Conservation (phyloP, 192 early-diverging fungal genomes). For the Coemansia sp. region DNA sequence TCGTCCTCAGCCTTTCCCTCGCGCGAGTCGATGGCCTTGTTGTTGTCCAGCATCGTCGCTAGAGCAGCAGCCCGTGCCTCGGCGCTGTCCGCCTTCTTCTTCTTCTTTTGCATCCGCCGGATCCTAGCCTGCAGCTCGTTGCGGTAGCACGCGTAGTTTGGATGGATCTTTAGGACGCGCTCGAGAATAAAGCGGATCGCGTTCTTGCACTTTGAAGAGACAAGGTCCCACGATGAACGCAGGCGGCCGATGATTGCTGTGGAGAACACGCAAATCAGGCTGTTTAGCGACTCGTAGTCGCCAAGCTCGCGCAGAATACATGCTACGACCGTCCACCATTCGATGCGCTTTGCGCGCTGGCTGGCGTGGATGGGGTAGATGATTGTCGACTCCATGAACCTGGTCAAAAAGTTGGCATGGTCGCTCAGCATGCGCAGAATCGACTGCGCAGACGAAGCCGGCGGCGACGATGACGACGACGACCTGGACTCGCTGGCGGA, state of each 20-base stretch:
- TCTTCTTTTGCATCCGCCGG: conserved; percentile 18
- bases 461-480: not conserved
- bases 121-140: conserved; percentile 42
- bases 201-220: conserved; percentile 25
- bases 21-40: not conserved
- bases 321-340: conserved; percentile 45
- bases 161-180: conserved; percentile 44
- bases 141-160: conserved; percentile 46
- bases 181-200: conserved; percentile 46
- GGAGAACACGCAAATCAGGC: conserved; percentile 47
- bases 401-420: conserved; percentile 49
- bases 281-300: conserved; percentile 53
- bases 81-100: not conserved
- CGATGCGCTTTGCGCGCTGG: conserved; percentile 42
- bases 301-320: conserved; percentile 50
- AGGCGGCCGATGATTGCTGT: conserved; percentile 28
- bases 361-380: conserved; percentile 32
- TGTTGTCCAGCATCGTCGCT: not conserved
- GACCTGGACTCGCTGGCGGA: not conserved
- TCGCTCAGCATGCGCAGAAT: conserved; percentile 44
- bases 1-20: conserved; percentile 13
- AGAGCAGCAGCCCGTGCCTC: conserved; percentile 3
- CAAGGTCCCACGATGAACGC: conserved; percentile 38
- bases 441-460: conserved; percentile 8
- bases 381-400: conserved; percentile 41